Base-by-base conservation (phyloP, 169 alveolate species). In the Cryptosporidium muris region DNA sequence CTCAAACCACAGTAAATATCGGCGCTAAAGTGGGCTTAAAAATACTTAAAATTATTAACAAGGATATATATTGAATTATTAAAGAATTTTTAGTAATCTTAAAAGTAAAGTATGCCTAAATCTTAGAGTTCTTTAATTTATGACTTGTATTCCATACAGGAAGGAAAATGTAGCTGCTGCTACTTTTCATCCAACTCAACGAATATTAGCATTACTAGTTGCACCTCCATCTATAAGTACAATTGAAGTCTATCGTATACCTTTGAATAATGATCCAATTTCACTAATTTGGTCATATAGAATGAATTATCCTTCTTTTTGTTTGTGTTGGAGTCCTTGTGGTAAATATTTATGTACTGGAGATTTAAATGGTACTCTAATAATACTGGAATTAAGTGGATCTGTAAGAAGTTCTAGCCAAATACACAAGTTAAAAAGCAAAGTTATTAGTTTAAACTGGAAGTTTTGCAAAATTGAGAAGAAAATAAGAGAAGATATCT, bases 61-160 rank as follows among this genome's bases (percentile, higher is more conserved):
- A 25, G 25, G 25, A 25, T 0, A 25, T 25, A 25, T 25, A 25
- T 25, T 25, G 25, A 25, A 25, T 25, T 25, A 25, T 25, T 25
- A 0, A 0, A 0, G 25, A 25, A 25, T 25, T 25, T 25, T 25
- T 25, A 25, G 25, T 25, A 25, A 25, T 25, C 25, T 25, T 25
- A 25, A 25, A 25, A 25, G 25, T 25, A 25, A 25, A 25, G 25
- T 25, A 25, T 25, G 25, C 25, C 25, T 25, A 25, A 25, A 25
- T 25, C 25, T 25, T 25, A 25, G 25, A 25, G 25, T 25, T 25
- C 0, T 25, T 25, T 25, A 25, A 25, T 25, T 25, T 43, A 74
- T 74, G 85, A 48, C 85, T 43, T 74, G 85, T 51, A 58, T 74
- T 43, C 58, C 37, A 3, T 74, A 74, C 42, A 74, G 85, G 60